Evolutionary conservation across 345 rosid species (phyloP).

Genomic region (Microthlaspi erraticum): DNA sequence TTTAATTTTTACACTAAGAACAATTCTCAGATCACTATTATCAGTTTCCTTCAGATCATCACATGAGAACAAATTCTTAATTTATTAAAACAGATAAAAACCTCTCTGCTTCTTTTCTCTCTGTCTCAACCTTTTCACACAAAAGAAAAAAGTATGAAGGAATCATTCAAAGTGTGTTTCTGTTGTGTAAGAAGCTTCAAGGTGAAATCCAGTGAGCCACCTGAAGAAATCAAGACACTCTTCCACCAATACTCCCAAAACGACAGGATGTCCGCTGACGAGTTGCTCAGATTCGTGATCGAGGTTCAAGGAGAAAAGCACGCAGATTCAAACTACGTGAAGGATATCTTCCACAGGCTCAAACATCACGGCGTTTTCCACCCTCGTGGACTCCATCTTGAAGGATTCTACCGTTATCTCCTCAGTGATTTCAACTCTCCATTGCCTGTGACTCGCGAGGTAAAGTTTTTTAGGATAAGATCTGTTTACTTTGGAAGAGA

Average conservation of each 20-base stretch:
- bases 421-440: conserved; percentile 54
- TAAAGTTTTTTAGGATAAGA: not conserved
- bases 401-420: conserved; percentile 50
- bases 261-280: conserved; percentile 56
- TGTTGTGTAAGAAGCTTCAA: conserved; percentile 75
- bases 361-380: conserved; percentile 45
- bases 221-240: conserved; percentile 61
- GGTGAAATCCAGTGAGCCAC: conserved; percentile 71
- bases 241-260: conserved; percentile 58
- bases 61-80: conserved; percentile 3
- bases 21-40: conserved; percentile 10
- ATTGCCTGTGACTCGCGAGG: conserved; percentile 40
- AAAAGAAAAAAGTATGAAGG: conserved; percentile 23
- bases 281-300: conserved; percentile 62
- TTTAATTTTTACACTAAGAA: not conserved
- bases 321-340: conserved; percentile 57
- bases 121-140: not conserved
- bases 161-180: conserved; percentile 44
- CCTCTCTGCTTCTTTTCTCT: conserved; percentile 23
- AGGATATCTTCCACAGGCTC: conserved; percentile 51
- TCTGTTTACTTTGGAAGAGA: not conserved
- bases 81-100: not conserved
- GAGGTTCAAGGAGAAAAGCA: conserved; percentile 62
- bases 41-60: not conserved
- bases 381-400: conserved; percentile 57